A percentile compares a stretch with the other conserved stretches of the same genome.
Evolutionary conservation across 352 stramenopile genomes (phyloP).

Genomic region (Phytopythium cucurbitacearum): DNA sequence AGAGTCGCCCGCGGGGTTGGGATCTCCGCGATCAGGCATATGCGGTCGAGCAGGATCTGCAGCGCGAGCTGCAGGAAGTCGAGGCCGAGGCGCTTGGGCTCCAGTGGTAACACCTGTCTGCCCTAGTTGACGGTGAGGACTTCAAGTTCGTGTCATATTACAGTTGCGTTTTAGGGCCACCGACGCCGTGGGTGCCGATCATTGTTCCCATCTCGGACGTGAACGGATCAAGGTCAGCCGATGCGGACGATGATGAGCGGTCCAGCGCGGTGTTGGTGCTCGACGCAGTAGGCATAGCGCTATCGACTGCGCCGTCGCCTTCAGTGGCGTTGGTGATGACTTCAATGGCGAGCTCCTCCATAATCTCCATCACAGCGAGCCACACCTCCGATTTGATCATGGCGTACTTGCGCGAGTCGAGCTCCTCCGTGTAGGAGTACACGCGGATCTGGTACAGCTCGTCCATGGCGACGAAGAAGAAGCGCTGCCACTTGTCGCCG

Average conservation of each 20-base stretch:
- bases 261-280: not conserved
- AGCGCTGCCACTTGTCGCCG: conserved; percentile 78
- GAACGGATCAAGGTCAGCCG: conserved; percentile 33
- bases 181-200: conserved; percentile 29
- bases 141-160: conserved; percentile 10
- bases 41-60: conserved; percentile 57
- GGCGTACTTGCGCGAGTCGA: conserved; percentile 83
- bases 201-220: conserved; percentile 52
- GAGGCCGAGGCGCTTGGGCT: conserved; percentile 25
- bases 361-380: conserved; percentile 86
- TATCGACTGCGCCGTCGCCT: conserved; percentile 6
- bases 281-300: not conserved
- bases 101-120: conserved; percentile 19
- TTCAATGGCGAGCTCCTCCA: conserved; percentile 72
- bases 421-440: conserved; percentile 86
- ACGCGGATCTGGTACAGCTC: conserved; percentile 76
- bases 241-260: not conserved
- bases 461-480: conserved; percentile 87
- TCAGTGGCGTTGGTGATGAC: conserved; percentile 35
- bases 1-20: conserved; percentile 36
- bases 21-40: conserved; percentile 45
- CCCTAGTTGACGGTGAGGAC: no score
- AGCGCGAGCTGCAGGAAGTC: conserved; percentile 51
- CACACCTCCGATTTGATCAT: conserved; percentile 89
- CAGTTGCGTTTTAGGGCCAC: conserved; percentile 38